Evolutionary conservation across 2,329 filamentous ascomycete genomes (phyloP).

Genomic region (Penicillium corylophilum): DNA sequence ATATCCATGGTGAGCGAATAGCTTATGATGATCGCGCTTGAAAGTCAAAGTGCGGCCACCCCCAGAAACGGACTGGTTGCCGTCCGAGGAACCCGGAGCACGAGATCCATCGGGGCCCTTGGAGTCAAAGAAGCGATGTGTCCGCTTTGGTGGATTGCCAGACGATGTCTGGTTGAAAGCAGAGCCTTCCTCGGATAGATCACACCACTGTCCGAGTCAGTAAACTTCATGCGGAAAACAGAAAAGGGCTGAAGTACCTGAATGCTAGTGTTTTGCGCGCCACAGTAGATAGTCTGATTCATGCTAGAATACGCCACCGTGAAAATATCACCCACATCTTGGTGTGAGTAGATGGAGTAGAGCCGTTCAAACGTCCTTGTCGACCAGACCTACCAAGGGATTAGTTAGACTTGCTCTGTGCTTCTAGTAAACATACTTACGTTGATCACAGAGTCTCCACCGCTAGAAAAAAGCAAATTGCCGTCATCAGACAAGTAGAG

Average conservation of each 20-base stretch:
- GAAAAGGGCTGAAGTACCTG: constrained; percentile 51
- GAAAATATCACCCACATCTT: constrained; percentile 94
- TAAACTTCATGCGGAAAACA: neutral
- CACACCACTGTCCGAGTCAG: constrained; percentile 64
- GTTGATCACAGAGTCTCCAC: constrained; percentile 90
- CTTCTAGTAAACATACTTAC: constrained; percentile 42
- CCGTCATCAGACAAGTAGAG: constrained; percentile 76
- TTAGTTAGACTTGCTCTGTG: constrained; percentile 8
- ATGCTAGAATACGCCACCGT: constrained; percentile 84
- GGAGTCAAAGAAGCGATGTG: constrained; percentile 92
- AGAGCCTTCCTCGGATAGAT: constrained; percentile 63
- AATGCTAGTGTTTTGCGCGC: constrained; percentile 90
- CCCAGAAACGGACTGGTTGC: constrained; percentile 48
- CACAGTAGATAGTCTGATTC: constrained; percentile 81
- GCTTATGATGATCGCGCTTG: constrained; percentile 72
- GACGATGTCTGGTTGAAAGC: constrained; percentile 63
- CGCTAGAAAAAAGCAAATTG: constrained; percentile 81
- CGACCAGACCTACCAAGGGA: constrained; percentile 67
- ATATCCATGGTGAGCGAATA: constrained; percentile 94
- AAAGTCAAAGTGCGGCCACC: constrained; percentile 75
- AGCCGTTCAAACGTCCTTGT: constrained; percentile 71
- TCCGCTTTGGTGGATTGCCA: constrained; percentile 71
- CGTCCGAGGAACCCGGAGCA: constrained; percentile 66
- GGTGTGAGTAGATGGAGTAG: constrained; percentile 88
- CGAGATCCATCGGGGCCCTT: constrained; percentile 77